These are phyloP conservation scores for Aureobasidium leucospermi DNA, from an alignment of 2,329 filamentous ascomycete species.

Conservation along the genomic window DNA sequence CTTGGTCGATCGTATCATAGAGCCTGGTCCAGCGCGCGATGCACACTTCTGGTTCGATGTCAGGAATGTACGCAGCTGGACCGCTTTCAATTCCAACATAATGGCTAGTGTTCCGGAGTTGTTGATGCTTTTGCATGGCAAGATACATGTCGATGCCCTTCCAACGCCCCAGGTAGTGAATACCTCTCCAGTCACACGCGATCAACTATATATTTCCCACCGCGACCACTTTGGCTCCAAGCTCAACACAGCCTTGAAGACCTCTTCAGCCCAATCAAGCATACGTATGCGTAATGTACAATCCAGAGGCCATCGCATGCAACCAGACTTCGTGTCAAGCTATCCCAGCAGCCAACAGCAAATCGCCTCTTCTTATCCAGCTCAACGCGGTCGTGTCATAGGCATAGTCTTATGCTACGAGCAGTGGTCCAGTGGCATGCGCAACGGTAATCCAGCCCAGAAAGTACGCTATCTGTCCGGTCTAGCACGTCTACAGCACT, in stretches of 20 bases:
- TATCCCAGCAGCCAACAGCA: conserved; percentile 43
- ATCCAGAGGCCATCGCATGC: conserved; percentile 40
- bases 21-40: conserved; percentile 61
- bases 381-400: conserved; percentile 54
- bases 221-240: conserved; percentile 72
- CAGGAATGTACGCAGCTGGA: conserved; percentile 78
- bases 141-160: not conserved
- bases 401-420: conserved; percentile 89
- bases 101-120: conserved; percentile 35
- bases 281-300: conserved; percentile 7
- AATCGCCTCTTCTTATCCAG: conserved; percentile 42
- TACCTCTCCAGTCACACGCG: not conserved
- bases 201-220: not conserved
- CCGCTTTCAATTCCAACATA: conserved; percentile 64
- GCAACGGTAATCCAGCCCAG: conserved; percentile 68
- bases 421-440: conserved; percentile 93
- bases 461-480: conserved; percentile 84
- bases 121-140: not conserved
- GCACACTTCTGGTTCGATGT: conserved; percentile 97
- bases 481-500: conserved; percentile 76
- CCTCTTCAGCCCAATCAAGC: conserved; percentile 28
- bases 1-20: conserved; percentile 66
- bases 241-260: conserved; percentile 69
- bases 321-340: conserved; percentile 60
- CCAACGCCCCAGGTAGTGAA: not conserved